Conservation (phyloP, 257 asterid genomes). For the Nyctanthes arbortristis region DNA sequence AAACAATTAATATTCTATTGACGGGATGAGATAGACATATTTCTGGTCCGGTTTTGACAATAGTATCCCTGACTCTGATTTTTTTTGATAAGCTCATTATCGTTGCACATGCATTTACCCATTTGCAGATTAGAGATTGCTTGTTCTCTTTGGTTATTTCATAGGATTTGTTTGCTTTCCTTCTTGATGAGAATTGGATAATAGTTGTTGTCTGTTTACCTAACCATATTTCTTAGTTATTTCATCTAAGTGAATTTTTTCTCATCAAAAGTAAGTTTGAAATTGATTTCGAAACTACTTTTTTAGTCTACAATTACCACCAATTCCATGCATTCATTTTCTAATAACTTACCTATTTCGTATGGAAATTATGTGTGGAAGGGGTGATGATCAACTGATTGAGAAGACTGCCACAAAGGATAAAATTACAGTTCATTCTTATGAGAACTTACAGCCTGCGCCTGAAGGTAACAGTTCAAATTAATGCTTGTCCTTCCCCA, state of each 20-base stretch:
- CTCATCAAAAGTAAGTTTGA: conserved; percentile 3
- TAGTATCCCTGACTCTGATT: background rate
- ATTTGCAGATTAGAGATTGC: conserved; percentile 11
- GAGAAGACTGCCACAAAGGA: conserved; percentile 38
- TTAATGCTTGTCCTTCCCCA: background rate
- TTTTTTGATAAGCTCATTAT: background rate
- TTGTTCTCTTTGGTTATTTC: conserved; percentile 9
- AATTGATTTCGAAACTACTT: background rate
- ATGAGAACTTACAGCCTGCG: conserved; percentile 57
- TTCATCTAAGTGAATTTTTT: background rate
- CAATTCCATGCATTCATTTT: background rate
- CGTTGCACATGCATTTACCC: background rate
- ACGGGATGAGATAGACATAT: background rate
- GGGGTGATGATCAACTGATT: conserved; percentile 49
- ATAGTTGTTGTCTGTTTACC: background rate
- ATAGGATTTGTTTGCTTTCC: too few relatives aligned
- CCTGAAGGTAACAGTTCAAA: conserved; percentile 58
- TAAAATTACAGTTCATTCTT: conserved; percentile 53
- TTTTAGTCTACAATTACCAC: background rate
- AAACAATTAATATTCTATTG: background rate
- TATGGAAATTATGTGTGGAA: conserved; percentile 39
- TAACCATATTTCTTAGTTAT: background rate
- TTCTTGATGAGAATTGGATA: background rate
- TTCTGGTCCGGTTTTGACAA: conserved; percentile 5
- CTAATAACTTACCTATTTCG: conserved; percentile 12